Evolutionary conservation across 1,284 basidiomycete species (phyloP), one percentile per base, ranked within the genome.

Genomic region (Ustilago vetiveriae): DNA sequence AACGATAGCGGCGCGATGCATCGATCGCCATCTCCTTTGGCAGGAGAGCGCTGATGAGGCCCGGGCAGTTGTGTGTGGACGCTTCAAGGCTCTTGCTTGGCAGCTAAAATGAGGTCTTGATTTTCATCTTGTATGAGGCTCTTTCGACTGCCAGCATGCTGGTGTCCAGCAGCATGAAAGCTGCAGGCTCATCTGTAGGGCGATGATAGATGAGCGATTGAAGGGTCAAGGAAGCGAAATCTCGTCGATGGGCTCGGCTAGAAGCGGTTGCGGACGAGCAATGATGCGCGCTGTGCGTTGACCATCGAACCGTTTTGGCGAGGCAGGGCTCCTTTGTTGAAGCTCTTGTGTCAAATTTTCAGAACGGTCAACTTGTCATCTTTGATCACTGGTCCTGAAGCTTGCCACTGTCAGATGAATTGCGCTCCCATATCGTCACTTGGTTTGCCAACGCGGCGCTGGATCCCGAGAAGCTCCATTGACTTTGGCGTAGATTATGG

Each of bases 231-330:
- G 26, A 40, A 10, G 7, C 24, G 46, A 49, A 11, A 24, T 5
- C 13, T 19, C n/a, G 21, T 19, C n/a, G 17, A 29, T 38, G 21
- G 41, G 38, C 47, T 49, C 38, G 47, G 24, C n/a, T 48, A 13
- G 27, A 48, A 37, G 36, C 6, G 36, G 19, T 21, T 6, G 13
- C 8, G 14, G 36, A 17, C 8, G 27, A 17, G 39, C 52, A 45
- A 46, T 48, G 53, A 47, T 43, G 52, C 46, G 47, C 41, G 41
- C 13, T 45, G 41, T 41, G 47, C 41, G 47, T 50, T 39, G 41
- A 32, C 35, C 40, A 43, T 39, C 46, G 46, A 48, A 24, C 19
- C n/a, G n/a, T n/a, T 38, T 26, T 56, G 27, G 46, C 40, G 46
- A 56, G 36, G 6, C 24, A 14, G 14, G 29, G 29, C 29, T 3